These are phyloP conservation scores for Rhynchosporium secalis DNA, from an alignment of 2,329 filamentous ascomycete species.

Conservation along the genomic window DNA sequence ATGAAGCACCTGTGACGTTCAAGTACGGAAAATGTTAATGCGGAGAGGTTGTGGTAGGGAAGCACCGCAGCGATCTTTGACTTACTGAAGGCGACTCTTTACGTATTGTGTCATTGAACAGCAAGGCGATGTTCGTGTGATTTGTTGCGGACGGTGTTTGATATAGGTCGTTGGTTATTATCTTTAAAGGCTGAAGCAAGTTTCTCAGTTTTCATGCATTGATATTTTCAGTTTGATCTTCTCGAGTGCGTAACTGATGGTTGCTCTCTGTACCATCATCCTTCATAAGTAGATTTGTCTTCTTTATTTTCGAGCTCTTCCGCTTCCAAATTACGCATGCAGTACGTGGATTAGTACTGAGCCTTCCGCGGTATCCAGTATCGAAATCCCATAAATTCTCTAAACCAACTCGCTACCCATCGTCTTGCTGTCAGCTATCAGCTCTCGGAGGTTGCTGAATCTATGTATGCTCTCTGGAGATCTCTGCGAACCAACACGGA, in stretches of 20 bases:
- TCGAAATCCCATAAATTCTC: constrained; percentile 68
- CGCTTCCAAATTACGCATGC: too few species aligned
- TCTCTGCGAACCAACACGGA: constrained; percentile 39
- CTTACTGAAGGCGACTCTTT: neutral
- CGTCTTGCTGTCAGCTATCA: constrained; percentile 58
- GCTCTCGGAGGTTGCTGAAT: too few species aligned
- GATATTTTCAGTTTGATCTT: too few species aligned
- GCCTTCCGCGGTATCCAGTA: constrained; percentile 65
- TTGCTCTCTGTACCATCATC: too few species aligned
- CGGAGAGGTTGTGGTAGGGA: neutral
- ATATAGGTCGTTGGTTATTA: too few species aligned
- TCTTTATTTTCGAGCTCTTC: too few species aligned
- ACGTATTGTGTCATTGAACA: neutral
- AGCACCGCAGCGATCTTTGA: neutral
- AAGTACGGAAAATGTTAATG: neutral
- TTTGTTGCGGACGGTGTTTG: too few species aligned
- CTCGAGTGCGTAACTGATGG: too few species aligned
- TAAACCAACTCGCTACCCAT: constrained; percentile 64
- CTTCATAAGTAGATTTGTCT: too few species aligned
- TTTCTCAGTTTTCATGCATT: too few species aligned
- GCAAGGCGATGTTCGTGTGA: neutral
- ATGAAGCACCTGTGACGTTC: constrained; percentile 6
- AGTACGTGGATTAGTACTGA: constrained; percentile 44
- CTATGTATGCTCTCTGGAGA: too few species aligned
- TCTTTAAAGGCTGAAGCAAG: too few species aligned